Percentiles rank a stretch among this genome's conserved stretches.
These are phyloP conservation scores for Trichosporon sp. DNA, from an alignment of 1,284 basidiomycete genomes.

Conservation along the genomic window DNA sequence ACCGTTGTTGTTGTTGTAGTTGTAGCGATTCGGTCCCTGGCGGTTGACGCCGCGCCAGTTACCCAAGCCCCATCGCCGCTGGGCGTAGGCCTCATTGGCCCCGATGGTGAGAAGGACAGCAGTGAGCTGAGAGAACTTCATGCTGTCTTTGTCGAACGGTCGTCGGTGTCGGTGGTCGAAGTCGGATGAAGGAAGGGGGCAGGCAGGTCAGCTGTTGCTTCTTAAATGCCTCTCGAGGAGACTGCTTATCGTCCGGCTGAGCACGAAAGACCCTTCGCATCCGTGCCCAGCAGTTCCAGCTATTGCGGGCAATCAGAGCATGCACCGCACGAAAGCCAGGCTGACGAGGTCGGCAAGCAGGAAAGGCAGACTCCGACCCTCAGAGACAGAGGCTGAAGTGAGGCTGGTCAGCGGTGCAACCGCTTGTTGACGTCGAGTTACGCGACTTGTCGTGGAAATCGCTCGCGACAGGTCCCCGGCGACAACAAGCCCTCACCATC, in stretches of 20 bases:
- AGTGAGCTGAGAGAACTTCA: slow-evolving; percentile 12
- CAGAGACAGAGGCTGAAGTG: slow-evolving; percentile 3
- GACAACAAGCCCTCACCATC: not conserved
- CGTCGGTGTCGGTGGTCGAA: not conserved
- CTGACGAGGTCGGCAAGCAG: not conserved
- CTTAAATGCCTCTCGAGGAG: slow-evolving; percentile 10
- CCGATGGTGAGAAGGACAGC: slow-evolving; percentile 4
- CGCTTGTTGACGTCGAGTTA: not conserved
- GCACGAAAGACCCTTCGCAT: not conserved
- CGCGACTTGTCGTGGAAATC: not conserved
- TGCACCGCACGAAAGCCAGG: not conserved
- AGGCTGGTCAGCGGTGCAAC: not conserved
- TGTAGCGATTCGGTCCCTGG: not conserved
- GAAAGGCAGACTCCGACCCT: not conserved
- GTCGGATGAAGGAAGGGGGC: not conserved
- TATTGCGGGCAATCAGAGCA: not conserved
- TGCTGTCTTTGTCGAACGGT: not conserved
- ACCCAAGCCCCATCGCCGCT: slow-evolving; percentile 1
- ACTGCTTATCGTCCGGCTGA: not conserved
- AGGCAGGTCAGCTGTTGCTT: not conserved
- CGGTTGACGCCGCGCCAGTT: slow-evolving; percentile 10
- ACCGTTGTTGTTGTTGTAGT: not conserved
- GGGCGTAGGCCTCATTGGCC: not conserved
- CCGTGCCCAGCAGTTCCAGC: not conserved
- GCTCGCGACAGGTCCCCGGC: not conserved